Conservation (phyloP, 805 yeast genomes). For the Pichia membranifaciens region DNA sequence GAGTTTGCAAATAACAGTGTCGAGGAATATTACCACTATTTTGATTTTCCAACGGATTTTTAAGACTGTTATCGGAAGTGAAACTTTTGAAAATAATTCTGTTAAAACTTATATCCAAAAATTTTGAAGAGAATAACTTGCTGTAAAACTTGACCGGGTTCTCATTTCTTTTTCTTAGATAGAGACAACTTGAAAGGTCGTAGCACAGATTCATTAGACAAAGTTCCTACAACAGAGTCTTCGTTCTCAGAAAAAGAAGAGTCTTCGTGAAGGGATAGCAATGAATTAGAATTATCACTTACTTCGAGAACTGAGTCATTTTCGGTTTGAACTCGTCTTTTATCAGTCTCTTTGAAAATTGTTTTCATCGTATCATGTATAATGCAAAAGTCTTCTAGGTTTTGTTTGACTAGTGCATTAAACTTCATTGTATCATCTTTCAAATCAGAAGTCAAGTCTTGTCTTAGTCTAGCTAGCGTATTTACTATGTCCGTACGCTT, state of each 20-base stretch:
- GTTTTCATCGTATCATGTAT: slow-evolving; percentile 25
- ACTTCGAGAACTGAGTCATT: slow-evolving; percentile 11
- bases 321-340: not conserved
- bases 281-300: slow-evolving; percentile 9
- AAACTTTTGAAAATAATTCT: too few species aligned
- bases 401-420: slow-evolving; percentile 21
- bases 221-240: not conserved
- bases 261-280: slow-evolving; percentile 6
- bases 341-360: slow-evolving; percentile 7
- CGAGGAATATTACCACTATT: not conserved
- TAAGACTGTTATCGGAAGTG: too few species aligned
- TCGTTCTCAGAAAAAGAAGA: slow-evolving; percentile 7
- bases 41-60: not conserved
- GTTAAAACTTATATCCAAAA: too few species aligned
- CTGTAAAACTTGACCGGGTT: too few species aligned
- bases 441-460: slow-evolving; percentile 21
- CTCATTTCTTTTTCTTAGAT: not conserved
- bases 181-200: slow-evolving; percentile 12
- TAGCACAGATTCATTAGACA: not conserved
- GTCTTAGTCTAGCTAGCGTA: slow-evolving; percentile 17
- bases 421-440: slow-evolving; percentile 19
- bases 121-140: too few species aligned
- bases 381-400: slow-evolving; percentile 25
- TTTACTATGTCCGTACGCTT: slow-evolving; percentile 16
- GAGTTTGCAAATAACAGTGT: too few species aligned